Conservation (phyloP, 345 rosid species). For the Xanthoceras sorbifolium region DNA sequence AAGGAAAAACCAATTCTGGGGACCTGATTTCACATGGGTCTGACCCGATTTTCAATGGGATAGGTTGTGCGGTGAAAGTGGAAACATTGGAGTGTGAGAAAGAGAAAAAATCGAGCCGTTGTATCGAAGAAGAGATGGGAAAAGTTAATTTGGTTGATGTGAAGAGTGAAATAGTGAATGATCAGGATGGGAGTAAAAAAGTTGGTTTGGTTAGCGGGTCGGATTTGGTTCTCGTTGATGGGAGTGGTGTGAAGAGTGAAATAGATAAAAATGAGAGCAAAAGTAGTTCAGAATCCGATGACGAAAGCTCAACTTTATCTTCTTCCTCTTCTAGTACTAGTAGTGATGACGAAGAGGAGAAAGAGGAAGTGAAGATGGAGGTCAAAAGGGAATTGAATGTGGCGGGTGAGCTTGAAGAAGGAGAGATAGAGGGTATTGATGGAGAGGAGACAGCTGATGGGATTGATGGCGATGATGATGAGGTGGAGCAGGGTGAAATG, state of each 20-base stretch:
- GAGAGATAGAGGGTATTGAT: constrained; percentile 22
- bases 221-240: constrained; percentile 19
- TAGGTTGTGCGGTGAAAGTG: constrained; percentile 25
- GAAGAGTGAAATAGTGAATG: constrained; percentile 27
- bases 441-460: constrained; percentile 24
- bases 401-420: constrained; percentile 25
- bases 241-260: constrained; percentile 28
- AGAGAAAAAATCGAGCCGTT: constrained; percentile 35
- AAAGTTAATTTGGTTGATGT: constrained; percentile 39
- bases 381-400: constrained; percentile 26
- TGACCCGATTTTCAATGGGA: constrained; percentile 18
- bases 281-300: constrained; percentile 40
- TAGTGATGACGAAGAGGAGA: constrained; percentile 24
- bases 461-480: constrained; percentile 29
- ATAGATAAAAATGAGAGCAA: constrained; percentile 31
- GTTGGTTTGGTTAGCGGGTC: constrained; percentile 23
- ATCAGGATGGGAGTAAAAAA: constrained; percentile 29
- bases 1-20: constrained; percentile 20
- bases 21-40: constrained; percentile 16
- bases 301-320: constrained; percentile 43
- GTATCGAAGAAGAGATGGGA: constrained; percentile 51
- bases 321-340: constrained; percentile 41
- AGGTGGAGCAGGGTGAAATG: constrained; percentile 39
- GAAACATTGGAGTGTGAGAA: constrained; percentile 37
- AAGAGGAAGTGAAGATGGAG: constrained; percentile 24